phyloP scores from a whole-genome alignment of 495 filamentous ascomycete species.

The Penicillium pulvis region DNA sequence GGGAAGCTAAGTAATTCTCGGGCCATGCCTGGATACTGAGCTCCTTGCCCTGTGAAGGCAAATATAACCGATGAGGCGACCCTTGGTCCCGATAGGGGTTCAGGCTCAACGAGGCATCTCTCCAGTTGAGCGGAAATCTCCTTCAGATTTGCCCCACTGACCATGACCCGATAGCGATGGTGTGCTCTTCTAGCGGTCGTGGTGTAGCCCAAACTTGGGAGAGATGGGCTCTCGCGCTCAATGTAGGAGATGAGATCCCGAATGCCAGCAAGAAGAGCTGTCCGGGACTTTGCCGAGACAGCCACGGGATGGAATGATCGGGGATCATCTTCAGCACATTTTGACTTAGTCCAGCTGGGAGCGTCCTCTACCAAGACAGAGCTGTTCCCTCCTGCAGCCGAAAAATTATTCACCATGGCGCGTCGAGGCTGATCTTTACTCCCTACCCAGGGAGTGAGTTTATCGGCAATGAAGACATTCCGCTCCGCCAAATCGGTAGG shows the following conservation, averaged over 20 bases:
- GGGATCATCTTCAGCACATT: too few species aligned
- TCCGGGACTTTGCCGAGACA: too few species aligned
- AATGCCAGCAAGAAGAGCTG: too few species aligned
- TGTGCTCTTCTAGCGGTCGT: conserved; percentile 72
- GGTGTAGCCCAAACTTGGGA: conserved; percentile 62
- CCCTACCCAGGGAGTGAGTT: background rate
- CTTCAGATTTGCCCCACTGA: conserved; percentile 2
- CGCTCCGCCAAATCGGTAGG: conserved; percentile 19
- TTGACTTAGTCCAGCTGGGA: too few species aligned
- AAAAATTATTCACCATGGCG: conserved; percentile 41
- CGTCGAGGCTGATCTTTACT: background rate
- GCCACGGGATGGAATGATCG: too few species aligned
- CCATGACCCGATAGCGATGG: conserved; percentile 53
- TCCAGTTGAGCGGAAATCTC: background rate
- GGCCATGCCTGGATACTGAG: conserved; percentile 46
- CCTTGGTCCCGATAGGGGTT: too few species aligned
- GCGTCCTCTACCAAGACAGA: too few species aligned
- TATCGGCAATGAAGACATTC: conserved; percentile 38
- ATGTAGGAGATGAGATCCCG: too few species aligned
- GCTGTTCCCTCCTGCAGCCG: conserved; percentile 41
- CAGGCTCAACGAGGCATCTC: too few species aligned
- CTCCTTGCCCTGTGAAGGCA: conserved; percentile 69
- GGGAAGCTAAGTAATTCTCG: conserved; percentile 20
- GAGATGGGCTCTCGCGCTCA: conserved; percentile 8
- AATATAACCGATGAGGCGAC: conserved; percentile 34